phyloP scores from a whole-genome alignment of 1,284 basidiomycete species.

The Rhodotorula mucilaginosa region DNA sequence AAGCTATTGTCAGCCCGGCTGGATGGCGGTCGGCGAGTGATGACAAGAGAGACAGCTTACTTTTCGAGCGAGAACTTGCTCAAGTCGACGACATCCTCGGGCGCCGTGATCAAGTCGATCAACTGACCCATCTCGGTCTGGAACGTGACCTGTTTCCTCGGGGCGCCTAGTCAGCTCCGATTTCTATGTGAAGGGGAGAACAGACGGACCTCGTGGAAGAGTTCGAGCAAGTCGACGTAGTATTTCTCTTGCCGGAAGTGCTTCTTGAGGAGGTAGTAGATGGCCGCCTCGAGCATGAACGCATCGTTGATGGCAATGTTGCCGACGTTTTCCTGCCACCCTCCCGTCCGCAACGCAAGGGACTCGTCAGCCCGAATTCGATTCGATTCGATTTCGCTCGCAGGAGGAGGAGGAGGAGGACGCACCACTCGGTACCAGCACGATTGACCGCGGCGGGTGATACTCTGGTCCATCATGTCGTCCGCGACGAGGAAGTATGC shows the following conservation, averaged over 20 bases:
- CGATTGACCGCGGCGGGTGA: constrained; percentile 95
- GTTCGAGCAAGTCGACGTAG: constrained; percentile 84
- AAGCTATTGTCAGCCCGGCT: too few species aligned
- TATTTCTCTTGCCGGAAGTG: constrained; percentile 79
- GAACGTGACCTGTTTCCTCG: constrained; percentile 66
- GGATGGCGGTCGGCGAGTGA: too few species aligned
- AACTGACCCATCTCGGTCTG: constrained; percentile 96
- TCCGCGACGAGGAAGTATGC: constrained; percentile 97
- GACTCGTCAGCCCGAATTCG: too few species aligned
- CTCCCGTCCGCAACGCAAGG: too few species aligned
- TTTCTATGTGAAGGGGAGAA: constrained; percentile 52
- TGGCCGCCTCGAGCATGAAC: constrained; percentile 93
- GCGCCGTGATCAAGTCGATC: constrained; percentile 91
- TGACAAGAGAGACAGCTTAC: constrained; percentile 50
- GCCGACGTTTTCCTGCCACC: constrained; percentile 60
- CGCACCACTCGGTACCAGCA: constrained; percentile 82
- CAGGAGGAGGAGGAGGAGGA: constrained; percentile 1
- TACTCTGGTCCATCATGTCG: constrained; percentile 94
- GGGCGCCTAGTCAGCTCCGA: not conserved
- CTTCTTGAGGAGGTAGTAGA: constrained; percentile 84
- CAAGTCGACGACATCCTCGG: constrained; percentile 84
- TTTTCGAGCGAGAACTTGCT: constrained; percentile 77
- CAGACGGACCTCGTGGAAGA: constrained; percentile 73
- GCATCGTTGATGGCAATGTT: constrained; percentile 94
- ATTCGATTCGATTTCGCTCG: too few species aligned